These are phyloP conservation scores for Fusarium succisae DNA, from an alignment of 2,329 filamentous ascomycete species.

Conservation along the genomic window DNA sequence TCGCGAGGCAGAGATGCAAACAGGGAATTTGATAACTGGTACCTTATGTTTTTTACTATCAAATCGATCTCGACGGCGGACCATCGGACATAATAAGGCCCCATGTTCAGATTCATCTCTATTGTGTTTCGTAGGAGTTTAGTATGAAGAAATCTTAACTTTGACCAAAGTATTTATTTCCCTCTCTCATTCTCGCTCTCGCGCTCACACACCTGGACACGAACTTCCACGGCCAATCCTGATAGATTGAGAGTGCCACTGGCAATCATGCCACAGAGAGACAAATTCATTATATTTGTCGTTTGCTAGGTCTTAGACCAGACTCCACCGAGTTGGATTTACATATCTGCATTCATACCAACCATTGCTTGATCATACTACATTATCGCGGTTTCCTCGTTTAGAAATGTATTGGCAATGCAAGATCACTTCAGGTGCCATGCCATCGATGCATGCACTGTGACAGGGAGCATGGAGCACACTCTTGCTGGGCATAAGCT, in stretches of 20 bases:
- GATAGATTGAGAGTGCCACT: not conserved
- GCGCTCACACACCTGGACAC: not conserved
- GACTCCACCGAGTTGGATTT: conserved; percentile 18
- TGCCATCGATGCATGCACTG: not conserved
- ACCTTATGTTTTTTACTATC: not conserved
- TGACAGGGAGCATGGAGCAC: conserved; percentile 9
- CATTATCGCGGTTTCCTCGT: not conserved
- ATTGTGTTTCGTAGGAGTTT: not conserved
- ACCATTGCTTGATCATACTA: conserved; percentile 2
- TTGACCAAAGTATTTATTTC: not conserved
- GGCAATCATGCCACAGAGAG: not conserved
- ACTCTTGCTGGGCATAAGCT: conserved; percentile 16
- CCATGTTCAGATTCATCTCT: not conserved
- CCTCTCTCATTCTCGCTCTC: not conserved
- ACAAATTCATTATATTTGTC: not conserved
- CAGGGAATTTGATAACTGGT: not conserved
- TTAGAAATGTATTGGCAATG: conserved; percentile 4
- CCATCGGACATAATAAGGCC: not conserved
- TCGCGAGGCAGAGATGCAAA: not conserved
- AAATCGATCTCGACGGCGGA: not conserved
- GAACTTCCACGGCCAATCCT: no score
- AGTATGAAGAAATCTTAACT: not conserved
- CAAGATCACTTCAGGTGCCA: conserved; percentile 1
- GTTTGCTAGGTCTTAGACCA: conserved; percentile 39
- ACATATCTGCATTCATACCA: conserved; percentile 9